These are phyloP conservation scores for Aspergillaceae sp. DNA, from an alignment of 2,329 filamentous ascomycete species.

Conservation along the genomic window DNA sequence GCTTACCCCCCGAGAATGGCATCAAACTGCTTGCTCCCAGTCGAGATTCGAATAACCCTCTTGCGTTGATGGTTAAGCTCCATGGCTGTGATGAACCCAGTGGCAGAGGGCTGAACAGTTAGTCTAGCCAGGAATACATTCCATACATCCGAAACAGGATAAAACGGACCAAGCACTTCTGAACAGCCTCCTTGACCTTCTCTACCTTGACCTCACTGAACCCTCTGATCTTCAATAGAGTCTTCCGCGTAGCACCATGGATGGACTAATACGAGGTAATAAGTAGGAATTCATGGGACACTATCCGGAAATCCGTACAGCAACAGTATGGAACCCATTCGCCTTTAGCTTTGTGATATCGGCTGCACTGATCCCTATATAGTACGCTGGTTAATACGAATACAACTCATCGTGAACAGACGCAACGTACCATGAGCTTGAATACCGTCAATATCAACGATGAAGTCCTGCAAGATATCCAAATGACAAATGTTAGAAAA, in stretches of 20 bases:
- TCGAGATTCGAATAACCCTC: constrained; percentile 56
- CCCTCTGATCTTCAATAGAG: constrained; percentile 58
- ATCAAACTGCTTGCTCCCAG: constrained; percentile 62
- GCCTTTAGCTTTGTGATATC: constrained; percentile 59
- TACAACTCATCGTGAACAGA: neutral
- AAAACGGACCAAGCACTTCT: constrained; percentile 47
- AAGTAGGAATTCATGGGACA: neutral
- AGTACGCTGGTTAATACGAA: neutral
- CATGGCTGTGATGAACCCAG: constrained; percentile 57
- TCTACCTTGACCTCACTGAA: constrained; percentile 64
- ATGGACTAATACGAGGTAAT: constrained; percentile 41
- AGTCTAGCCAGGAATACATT: neutral
- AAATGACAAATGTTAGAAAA: neutral
- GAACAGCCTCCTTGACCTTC: constrained; percentile 60
- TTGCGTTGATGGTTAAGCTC: constrained; percentile 57
- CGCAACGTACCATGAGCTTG: constrained; percentile 50
- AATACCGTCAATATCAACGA: constrained; percentile 58
- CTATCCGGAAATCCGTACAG: constrained; percentile 34
- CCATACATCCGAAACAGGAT: neutral
- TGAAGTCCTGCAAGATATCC: constrained; percentile 41
- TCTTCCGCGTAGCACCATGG: constrained; percentile 51
- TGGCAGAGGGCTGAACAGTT: constrained; percentile 43
- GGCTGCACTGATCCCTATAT: constrained; percentile 51
- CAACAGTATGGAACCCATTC: constrained; percentile 56
- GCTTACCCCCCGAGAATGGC: constrained; percentile 53